Percentiles rank a stretch among this genome's conserved stretches.
These are phyloP conservation scores for Micractinium conductrix DNA, from an alignment of 139 green algal genomes.

Conservation along the genomic window DNA sequence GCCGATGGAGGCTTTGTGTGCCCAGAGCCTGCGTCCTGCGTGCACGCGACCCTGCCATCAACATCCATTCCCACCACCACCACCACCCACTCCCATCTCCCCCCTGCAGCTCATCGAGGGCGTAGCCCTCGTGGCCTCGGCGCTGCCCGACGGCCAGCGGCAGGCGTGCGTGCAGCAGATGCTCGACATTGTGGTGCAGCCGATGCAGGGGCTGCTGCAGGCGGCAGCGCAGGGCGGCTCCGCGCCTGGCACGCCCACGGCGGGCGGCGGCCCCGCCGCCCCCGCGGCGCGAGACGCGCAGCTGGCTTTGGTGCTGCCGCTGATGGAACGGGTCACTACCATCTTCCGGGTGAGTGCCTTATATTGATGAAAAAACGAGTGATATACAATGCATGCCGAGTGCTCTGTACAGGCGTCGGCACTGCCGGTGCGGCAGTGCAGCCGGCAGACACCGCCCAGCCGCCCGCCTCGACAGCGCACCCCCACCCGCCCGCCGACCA, in stretches of 20 bases:
- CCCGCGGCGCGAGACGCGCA: neutral
- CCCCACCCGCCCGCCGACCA: no score
- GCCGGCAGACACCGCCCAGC: no score
- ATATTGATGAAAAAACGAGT: no score
- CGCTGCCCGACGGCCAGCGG: conserved; percentile 50
- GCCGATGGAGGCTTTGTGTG: no score
- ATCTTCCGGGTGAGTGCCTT: no score
- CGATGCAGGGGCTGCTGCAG: conserved; percentile 45
- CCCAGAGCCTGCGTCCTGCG: no score
- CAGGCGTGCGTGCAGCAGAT: conserved; percentile 50
- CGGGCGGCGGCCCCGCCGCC: neutral
- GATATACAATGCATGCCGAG: no score
- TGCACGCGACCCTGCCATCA: no score
- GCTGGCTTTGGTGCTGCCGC: conserved; percentile 49
- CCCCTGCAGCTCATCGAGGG: conserved; percentile 56
- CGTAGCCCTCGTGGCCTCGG: conserved; percentile 47
- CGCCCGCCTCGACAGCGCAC: no score
- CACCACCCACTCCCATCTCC: neutral
- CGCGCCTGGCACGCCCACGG: conserved; percentile 23
- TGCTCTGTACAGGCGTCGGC: no score
- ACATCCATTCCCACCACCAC: neutral
- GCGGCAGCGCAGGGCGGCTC: conserved; percentile 1
- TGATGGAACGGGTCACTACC: conserved; percentile 71
- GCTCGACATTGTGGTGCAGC: conserved; percentile 56
- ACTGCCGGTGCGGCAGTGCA: no score